Percentiles rank a stretch among this genome's conserved stretches.
Evolutionary conservation across 2,329 filamentous ascomycete genomes (phyloP).

Genomic region (Fusarium sp.): DNA sequence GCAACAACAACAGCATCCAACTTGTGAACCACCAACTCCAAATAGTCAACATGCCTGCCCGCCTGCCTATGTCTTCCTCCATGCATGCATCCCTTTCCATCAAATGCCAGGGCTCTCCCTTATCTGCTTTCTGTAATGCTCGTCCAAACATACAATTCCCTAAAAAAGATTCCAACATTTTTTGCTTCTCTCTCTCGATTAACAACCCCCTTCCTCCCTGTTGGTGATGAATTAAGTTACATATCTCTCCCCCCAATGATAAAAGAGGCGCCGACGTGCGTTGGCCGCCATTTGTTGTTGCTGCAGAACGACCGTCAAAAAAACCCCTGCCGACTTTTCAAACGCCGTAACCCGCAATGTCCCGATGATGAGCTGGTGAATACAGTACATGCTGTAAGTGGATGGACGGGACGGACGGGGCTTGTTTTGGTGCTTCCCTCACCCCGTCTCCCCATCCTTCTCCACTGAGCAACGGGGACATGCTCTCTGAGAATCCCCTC

Average conservation of each 20-base stretch:
- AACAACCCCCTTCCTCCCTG: constrained; percentile 12
- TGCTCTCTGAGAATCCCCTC: neutral
- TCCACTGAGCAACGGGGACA: neutral
- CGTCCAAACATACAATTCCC: constrained; percentile 17
- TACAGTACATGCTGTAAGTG: constrained; percentile 37
- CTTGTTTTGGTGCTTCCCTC: constrained; percentile 9
- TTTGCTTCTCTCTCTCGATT: constrained; percentile 16
- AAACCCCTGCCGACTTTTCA: constrained; percentile 37
- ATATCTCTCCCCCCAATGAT: constrained; percentile 26
- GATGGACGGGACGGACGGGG: constrained; percentile 11
- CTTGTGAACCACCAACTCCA: constrained; percentile 9
- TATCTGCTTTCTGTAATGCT: constrained; percentile 3
- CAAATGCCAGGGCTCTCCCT: neutral
- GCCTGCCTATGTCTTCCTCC: neutral
- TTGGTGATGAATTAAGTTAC: constrained; percentile 34
- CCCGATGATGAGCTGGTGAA: constrained; percentile 36
- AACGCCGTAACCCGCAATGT: constrained; percentile 39
- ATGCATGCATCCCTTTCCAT: neutral
- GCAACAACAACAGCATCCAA: neutral
- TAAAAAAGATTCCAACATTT: constrained; percentile 4
- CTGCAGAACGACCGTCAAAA: constrained; percentile 33
- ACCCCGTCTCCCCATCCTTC: neutral
- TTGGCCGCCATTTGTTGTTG: constrained; percentile 32
- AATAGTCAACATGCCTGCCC: neutral
- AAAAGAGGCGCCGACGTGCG: constrained; percentile 22